Evolutionary conservation across 2,329 filamentous ascomycete genomes (phyloP), one percentile per base, ranked within the genome.

Genomic region (Thielaviopsis punctulata): DNA sequence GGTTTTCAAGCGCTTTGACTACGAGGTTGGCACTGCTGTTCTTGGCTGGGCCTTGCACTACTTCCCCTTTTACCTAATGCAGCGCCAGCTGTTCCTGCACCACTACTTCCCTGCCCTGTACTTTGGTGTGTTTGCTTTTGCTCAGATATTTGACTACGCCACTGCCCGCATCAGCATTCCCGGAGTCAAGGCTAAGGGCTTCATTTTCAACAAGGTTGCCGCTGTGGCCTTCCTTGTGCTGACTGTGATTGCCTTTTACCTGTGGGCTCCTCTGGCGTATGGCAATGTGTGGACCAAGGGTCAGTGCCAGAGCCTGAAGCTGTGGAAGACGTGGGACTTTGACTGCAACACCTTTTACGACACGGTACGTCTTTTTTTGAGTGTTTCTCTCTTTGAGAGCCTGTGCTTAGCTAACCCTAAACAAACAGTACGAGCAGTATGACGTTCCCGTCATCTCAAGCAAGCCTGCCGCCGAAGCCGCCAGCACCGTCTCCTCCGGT

Each of bases 31-130:
- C 56, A 86, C 81, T 51, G 87, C 80, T 18, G 84, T 95, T 27
- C 77, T 98, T 8, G 92, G 85, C 59, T 98, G 92, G 92, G 87
- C 86, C 47, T 83, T 98, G 66, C 92, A 98, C 69, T 98, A 95
- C 72, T 96, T 98, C 73, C 92, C 92, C 10, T 98, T 98, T 72
- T 98, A 81, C 71, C 77, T 98, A 54, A 96, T 98, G 92, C 81
- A 92, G 64, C 88, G 92, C 60, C 92, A 98, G 69, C 80, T 98
- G 33, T 98, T 98, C 76, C 73, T 98, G 56, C 92, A 98, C 67
- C 92, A 98, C 70, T 98, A 98, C 68, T 92, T 98, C 68, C 92
- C 92, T 0, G 92, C 92, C 2, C 77, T 98, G 13, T 94, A 95
- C 70, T 98, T 98, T 64, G 88, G 85, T 57, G 80, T 98, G 61